These are phyloP conservation scores for Calcarisporium arbuscula DNA, from an alignment of 2,329 filamentous ascomycete genomes.

Conservation along the genomic window DNA sequence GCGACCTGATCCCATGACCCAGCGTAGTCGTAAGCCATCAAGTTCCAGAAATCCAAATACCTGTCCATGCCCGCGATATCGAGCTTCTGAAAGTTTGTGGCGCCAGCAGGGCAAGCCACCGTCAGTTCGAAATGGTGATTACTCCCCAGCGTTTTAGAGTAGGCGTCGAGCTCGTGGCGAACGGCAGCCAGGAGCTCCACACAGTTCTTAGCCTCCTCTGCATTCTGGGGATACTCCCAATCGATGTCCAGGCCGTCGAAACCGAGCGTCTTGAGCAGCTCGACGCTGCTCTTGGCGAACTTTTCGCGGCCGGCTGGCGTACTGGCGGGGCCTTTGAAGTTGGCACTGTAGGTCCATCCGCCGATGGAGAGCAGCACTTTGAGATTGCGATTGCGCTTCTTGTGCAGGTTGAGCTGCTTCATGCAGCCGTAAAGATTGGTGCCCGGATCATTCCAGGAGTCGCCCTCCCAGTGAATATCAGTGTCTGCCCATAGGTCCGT, in stretches of 20 bases:
- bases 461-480: conserved; percentile 67
- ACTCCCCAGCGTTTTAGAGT: conserved; percentile 36
- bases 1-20: conserved; percentile 70
- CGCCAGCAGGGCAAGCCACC: conserved; percentile 57
- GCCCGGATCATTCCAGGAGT: conserved; percentile 64
- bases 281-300: conserved; percentile 70
- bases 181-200: conserved; percentile 53
- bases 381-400: conserved; percentile 72
- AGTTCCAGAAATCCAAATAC: conserved; percentile 67
- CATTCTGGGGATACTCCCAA: conserved; percentile 59
- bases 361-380: conserved; percentile 84
- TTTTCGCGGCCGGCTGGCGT: conserved; percentile 59
- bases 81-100: conserved; percentile 56
- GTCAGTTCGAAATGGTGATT: conserved; percentile 57
- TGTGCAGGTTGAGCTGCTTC: conserved; percentile 82
- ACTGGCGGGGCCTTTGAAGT: conserved; percentile 71
- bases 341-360: conserved; percentile 85
- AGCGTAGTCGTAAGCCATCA: conserved; percentile 87
- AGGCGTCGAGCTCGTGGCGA: conserved; percentile 52
- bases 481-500: conserved; percentile 60
- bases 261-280: conserved; percentile 72
- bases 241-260: conserved; percentile 68
- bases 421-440: conserved; percentile 83
- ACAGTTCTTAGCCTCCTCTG: conserved; percentile 48
- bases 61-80: conserved; percentile 58